A percentile compares a stretch with the other conserved stretches of the same genome.
Conservation (phyloP, 768 basidiomycete genomes). For the Tulasnella sp. region DNA sequence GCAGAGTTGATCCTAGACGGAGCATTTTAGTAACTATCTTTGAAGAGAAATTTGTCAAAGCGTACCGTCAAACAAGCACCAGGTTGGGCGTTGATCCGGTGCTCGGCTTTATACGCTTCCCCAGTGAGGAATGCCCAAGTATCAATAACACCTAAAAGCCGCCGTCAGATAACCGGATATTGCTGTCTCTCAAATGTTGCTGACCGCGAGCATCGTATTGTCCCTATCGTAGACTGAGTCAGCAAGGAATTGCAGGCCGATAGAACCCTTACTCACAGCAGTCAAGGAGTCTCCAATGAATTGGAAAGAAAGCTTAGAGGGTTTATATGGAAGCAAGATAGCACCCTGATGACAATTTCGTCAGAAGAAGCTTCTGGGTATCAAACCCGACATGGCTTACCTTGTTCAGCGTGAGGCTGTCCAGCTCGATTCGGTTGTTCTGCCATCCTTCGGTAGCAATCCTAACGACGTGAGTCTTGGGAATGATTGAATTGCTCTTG, state of each 20-base stretch:
- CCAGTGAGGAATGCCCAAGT: constrained; percentile 61
- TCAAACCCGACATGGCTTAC: constrained; percentile 41
- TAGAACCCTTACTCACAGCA: constrained; percentile 48
- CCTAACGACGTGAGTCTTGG: constrained; percentile 38
- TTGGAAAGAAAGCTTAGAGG: constrained; percentile 54
- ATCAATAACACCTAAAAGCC: constrained; percentile 53
- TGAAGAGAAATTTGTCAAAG: background rate
- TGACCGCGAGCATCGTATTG: constrained; percentile 47
- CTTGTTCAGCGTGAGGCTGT: constrained; percentile 52
- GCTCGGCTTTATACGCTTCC: constrained; percentile 57
- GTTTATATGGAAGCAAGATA: constrained; percentile 50
- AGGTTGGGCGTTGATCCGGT: constrained; percentile 57
- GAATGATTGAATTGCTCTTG: constrained; percentile 44
- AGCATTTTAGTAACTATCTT: background rate
- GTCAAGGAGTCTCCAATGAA: constrained; percentile 65
- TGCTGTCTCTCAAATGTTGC: background rate
- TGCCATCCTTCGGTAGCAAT: constrained; percentile 64
- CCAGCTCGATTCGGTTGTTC: constrained; percentile 59
- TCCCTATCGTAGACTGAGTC: constrained; percentile 47
- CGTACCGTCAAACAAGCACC: constrained; percentile 55
- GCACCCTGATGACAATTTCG: constrained; percentile 50
- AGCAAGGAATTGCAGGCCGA: background rate
- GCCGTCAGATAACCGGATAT: background rate
- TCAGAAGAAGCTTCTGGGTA: background rate
- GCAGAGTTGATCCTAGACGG: constrained; percentile 37